Evolutionary conservation across 2,329 filamentous ascomycete species (phyloP), one percentile per base, ranked within the genome.

Genomic region (Colletotrichum liriopes): DNA sequence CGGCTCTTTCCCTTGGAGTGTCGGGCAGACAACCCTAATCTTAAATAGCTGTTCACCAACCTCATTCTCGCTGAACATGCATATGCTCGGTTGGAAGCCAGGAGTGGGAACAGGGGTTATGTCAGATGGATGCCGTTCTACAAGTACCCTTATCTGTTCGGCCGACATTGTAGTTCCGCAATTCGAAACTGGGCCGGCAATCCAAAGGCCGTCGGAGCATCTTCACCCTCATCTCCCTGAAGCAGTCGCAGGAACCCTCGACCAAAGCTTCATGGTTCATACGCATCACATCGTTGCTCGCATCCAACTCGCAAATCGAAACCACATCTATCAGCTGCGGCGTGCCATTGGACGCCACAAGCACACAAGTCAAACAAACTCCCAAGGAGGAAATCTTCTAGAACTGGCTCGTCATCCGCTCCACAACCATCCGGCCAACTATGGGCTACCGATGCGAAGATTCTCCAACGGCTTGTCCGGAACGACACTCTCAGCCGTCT

Each of bases 391-490:
- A 69, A 63, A 37, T 39, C 29, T 72, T 72, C 59, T 51, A 51
- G 59, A 72, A 72, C 47, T 29, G 3, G n/a, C 39, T 32, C 12
- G 29, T 8, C 58, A 14, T 60, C 43, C 23, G 37, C 9, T 41
- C 29, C 29, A 45, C 32, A 5, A 14, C 29, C 23, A 14, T 8
- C 9, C 4, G 12, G 16, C 52, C 65, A 14, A 69, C 32, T 60
- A 41, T n/a, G 66, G 45, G 51, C 8, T 26, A 39, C 54, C 70
- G 65, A 72, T 72, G 70, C 70, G 70, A 55, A 23, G 39, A 9
- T 54, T 70, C 70, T 54, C 52, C 70, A 72, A 16, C 54, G 20
- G 70, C 54, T 72, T 47, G 59, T 72, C 65, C 70, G 65, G 65
- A 41, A 29, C 37, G 26, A 35, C 29, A 18, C 29, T 26, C n/a